Percentiles rank a stretch among this genome's conserved stretches.
These are phyloP conservation scores for Trichomonascaceae sp. DNA, from an alignment of 1,139 yeast genomes.

Conservation along the genomic window DNA sequence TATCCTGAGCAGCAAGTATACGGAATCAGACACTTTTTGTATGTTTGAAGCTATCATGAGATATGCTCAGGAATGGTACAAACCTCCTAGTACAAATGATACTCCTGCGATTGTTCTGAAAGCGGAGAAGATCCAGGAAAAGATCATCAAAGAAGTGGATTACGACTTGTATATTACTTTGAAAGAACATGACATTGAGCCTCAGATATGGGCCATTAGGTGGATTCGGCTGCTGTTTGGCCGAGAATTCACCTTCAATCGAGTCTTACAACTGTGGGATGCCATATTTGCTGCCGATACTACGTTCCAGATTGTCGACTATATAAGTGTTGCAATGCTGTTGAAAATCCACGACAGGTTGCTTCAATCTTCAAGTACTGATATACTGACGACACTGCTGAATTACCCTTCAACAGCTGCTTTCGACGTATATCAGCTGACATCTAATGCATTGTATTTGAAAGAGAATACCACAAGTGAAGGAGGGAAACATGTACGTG, in stretches of 20 bases:
- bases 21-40: constrained; percentile 29
- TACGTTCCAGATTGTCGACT: constrained; percentile 31
- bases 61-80: constrained; percentile 29
- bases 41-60: constrained; percentile 32
- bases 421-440: constrained; percentile 15
- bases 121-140: constrained; percentile 31
- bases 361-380: constrained; percentile 24
- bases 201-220: constrained; percentile 57
- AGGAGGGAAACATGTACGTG: constrained; percentile 21
- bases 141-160: constrained; percentile 35
- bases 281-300: constrained; percentile 32
- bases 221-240: constrained; percentile 48
- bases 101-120: constrained; percentile 29
- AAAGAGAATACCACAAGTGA: constrained; percentile 22
- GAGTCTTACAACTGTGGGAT: constrained; percentile 34
- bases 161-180: constrained; percentile 31
- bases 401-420: constrained; percentile 24
- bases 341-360: constrained; percentile 27
- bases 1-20: constrained; percentile 8
- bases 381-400: constrained; percentile 28
- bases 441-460: constrained; percentile 29
- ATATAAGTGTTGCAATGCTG: constrained; percentile 31
- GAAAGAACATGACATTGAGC: constrained; percentile 44
- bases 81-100: constrained; percentile 16
- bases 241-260: constrained; percentile 40